Percentiles rank a stretch among this genome's conserved stretches.
Conservation (phyloP, 768 basidiomycete species). For the Lactarius trivialis region DNA sequence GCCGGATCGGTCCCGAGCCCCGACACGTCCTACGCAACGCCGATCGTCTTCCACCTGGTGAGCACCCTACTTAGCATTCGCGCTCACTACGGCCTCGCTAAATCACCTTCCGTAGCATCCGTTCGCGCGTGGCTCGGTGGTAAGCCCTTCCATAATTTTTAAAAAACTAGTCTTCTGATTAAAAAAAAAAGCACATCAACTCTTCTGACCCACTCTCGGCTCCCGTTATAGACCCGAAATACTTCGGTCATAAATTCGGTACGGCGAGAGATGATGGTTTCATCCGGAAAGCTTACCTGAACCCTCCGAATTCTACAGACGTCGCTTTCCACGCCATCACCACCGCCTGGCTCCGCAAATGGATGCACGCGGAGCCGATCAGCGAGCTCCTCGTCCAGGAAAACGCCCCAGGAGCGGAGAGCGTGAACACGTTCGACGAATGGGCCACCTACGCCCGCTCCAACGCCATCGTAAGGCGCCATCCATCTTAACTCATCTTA, state of each 20-base stretch:
- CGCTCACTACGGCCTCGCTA: neutral
- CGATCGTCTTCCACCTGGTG: constrained; percentile 22
- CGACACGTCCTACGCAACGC: constrained; percentile 19
- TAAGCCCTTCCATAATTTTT: neutral
- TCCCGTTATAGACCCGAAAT: constrained; percentile 40
- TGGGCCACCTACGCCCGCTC: constrained; percentile 17
- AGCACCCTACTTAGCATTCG: neutral
- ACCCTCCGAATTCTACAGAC: constrained; percentile 19
- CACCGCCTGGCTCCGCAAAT: constrained; percentile 21
- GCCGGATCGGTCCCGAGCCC: constrained; percentile 9
- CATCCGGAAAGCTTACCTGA: neutral
- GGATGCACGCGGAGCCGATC: constrained; percentile 21
- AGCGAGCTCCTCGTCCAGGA: constrained; percentile 10
- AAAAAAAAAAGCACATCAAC: constrained; percentile 27
- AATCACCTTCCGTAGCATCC: constrained; percentile 8
- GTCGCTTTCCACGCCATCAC: constrained; percentile 31
- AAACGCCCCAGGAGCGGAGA: constrained; percentile 10
- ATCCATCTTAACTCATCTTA: neutral
- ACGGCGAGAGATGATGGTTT: too few relatives aligned
- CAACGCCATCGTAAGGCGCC: constrained; percentile 16
- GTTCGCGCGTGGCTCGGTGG: constrained; percentile 18
- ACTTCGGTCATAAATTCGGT: constrained; percentile 28
- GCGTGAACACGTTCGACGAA: constrained; percentile 17
- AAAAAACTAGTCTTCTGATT: too few relatives aligned
- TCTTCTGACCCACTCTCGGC: constrained; percentile 30